A percentile compares a stretch with the other conserved stretches of the same genome.
Evolutionary conservation across 306 rosid genomes (phyloP).

Genomic region (Morella rubra): DNA sequence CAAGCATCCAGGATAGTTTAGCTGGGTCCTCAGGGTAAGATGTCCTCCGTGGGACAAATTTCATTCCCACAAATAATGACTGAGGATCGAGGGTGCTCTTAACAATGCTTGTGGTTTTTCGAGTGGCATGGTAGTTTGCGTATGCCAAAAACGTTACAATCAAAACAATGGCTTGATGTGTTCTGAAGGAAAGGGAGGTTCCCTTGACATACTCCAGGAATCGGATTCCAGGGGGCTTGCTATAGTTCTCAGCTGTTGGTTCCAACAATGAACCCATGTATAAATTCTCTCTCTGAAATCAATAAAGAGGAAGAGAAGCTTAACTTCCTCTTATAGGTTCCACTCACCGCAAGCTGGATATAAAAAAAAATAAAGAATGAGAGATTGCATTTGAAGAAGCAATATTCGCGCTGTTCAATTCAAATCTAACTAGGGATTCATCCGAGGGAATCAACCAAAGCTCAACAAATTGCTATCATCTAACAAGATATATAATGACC

Average conservation of each 20-base stretch:
- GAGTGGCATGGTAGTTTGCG: constrained; percentile 84
- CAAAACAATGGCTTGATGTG: constrained; percentile 79
- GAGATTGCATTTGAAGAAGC: constrained; percentile 5
- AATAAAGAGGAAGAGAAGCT: constrained; percentile 27
- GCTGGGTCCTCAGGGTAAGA: constrained; percentile 22
- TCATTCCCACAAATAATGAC: constrained; percentile 45
- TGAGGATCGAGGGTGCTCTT: constrained; percentile 93
- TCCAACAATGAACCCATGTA: constrained; percentile 60
- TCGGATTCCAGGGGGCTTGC: constrained; percentile 59
- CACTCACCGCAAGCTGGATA: constrained; percentile 35
- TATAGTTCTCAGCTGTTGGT: constrained; percentile 30
- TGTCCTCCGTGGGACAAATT: constrained; percentile 31
- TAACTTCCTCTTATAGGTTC: constrained; percentile 26
- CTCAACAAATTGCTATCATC: not conserved
- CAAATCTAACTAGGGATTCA: constrained; percentile 11
- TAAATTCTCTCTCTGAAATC: constrained; percentile 17
- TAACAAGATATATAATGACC: not conserved
- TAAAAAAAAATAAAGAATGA: not conserved
- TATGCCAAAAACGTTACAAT: constrained; percentile 84
- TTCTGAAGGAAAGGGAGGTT: constrained; percentile 70
- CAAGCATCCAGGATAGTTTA: constrained; percentile 36
- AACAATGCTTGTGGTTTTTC: constrained; percentile 91
- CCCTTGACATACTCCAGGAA: constrained; percentile 53
- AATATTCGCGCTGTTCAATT: not conserved
- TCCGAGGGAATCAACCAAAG: constrained; percentile 1